Conservation (phyloP, 345 rosid genomes). For the Sisymbrium irio region DNA sequence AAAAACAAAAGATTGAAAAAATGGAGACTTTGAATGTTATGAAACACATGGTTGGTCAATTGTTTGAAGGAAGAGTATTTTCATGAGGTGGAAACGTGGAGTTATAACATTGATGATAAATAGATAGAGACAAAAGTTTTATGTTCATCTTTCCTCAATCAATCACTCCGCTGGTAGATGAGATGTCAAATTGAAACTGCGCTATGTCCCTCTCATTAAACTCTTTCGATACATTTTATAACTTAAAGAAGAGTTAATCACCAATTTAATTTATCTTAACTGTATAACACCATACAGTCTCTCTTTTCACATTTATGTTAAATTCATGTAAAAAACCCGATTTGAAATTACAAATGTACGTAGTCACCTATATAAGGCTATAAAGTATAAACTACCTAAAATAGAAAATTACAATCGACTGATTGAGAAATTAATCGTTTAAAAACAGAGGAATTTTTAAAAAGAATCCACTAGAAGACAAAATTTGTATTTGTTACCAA, state of each 20-base stretch:
- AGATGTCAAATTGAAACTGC: slow-evolving; percentile 32
- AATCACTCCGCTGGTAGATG: slow-evolving; percentile 26
- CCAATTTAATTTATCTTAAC: background rate
- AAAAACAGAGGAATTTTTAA: background rate
- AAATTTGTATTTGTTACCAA: background rate
- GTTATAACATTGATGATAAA: slow-evolving; percentile 21
- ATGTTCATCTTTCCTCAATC: slow-evolving; percentile 20
- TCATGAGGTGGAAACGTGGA: slow-evolving; percentile 31
- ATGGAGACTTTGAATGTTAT: slow-evolving; percentile 4
- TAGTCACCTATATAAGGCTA: background rate
- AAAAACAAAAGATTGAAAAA: background rate
- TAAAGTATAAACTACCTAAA: slow-evolving; percentile 12
- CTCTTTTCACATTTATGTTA: background rate
- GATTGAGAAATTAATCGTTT: background rate
- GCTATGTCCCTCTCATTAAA: slow-evolving; percentile 15
- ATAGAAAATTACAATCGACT: slow-evolving; percentile 4
- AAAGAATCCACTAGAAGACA: background rate
- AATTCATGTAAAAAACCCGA: background rate
- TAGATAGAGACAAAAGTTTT: slow-evolving; percentile 13
- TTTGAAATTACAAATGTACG: slow-evolving; percentile 1
- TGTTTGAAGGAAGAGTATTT: background rate
- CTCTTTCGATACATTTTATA: background rate
- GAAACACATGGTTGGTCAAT: slow-evolving; percentile 11
- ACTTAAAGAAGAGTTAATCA: background rate
- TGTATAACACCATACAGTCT: background rate